Evolutionary conservation across 257 asterid species (phyloP).

Genomic region (Scutellaria minor): DNA sequence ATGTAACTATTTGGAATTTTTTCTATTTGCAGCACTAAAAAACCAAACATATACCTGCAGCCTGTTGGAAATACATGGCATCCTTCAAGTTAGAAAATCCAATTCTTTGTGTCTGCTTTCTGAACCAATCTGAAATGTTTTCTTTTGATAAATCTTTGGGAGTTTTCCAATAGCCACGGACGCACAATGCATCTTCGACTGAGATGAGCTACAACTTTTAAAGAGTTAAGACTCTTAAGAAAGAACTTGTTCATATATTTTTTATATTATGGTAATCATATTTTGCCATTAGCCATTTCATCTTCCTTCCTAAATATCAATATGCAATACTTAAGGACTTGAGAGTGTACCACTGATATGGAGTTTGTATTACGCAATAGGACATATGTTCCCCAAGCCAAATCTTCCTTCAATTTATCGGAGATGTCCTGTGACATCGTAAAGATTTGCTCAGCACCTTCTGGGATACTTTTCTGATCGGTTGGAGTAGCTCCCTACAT

Average conservation of each 20-base stretch:
- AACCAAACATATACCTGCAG: constrained; percentile 49
- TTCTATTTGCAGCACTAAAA: not conserved
- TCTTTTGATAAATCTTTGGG: constrained; percentile 63
- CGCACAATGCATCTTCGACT: constrained; percentile 66
- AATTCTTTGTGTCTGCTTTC: constrained; percentile 51
- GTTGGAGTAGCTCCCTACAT: constrained; percentile 73
- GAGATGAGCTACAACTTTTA: constrained; percentile 64
- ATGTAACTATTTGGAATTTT: not conserved
- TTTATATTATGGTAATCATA: not conserved
- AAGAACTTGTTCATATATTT: not conserved
- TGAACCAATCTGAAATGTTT: constrained; percentile 59
- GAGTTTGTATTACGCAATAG: constrained; percentile 86
- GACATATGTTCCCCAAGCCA: constrained; percentile 95
- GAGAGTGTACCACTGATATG: constrained; percentile 75
- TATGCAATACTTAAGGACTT: constrained; percentile 24
- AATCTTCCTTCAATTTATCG: constrained; percentile 67
- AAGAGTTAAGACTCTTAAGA: constrained; percentile 30
- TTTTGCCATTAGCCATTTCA: not conserved
- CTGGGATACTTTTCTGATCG: constrained; percentile 64
- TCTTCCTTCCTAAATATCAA: constrained; percentile 7
- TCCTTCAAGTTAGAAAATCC: constrained; percentile 65
- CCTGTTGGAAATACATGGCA: constrained; percentile 65
- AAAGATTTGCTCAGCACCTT: constrained; percentile 74
- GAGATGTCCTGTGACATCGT: constrained; percentile 59
- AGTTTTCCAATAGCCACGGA: constrained; percentile 88